phyloP scores from a whole-genome alignment of 495 filamentous ascomycete genomes.

The Neurospora sp. region DNA sequence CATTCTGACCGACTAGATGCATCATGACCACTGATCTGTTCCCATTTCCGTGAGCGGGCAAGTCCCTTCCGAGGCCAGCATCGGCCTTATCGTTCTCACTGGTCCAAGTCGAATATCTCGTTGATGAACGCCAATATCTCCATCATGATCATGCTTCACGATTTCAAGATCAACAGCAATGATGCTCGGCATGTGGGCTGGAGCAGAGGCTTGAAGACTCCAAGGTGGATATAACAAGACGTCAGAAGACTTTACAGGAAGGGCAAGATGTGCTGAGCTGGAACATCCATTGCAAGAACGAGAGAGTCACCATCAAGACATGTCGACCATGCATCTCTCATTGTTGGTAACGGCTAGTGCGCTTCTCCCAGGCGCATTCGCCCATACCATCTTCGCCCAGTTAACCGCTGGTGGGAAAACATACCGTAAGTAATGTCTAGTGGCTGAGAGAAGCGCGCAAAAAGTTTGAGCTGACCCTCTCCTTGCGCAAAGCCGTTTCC shows the following conservation, averaged over 20 bases:
- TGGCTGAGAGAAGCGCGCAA: neutral
- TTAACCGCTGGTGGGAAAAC: conserved; percentile 26
- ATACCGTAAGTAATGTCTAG: conserved; percentile 4
- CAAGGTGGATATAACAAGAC: neutral
- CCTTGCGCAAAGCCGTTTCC: neutral
- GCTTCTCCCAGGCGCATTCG: conserved; percentile 14
- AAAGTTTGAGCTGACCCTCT: neutral
- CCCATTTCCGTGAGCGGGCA: neutral
- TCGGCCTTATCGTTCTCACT: neutral
- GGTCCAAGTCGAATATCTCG: neutral
- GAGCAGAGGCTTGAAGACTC: neutral
- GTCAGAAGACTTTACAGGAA: neutral
- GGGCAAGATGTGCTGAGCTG: fast-evolving
- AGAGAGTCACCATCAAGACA: neutral
- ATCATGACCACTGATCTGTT: neutral
- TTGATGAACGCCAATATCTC: neutral
- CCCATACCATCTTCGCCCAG: conserved; percentile 44
- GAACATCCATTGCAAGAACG: neutral
- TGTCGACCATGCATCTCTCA: conserved; percentile 4
- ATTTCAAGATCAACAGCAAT: neutral
- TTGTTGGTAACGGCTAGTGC: neutral
- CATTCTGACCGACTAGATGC: neutral
- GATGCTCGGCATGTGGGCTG: neutral
- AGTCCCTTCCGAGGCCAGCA: neutral
- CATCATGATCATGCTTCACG: neutral